phyloP scores from a whole-genome alignment of 164 flowering plant genomes.

The Kingdonia uniflora region DNA sequence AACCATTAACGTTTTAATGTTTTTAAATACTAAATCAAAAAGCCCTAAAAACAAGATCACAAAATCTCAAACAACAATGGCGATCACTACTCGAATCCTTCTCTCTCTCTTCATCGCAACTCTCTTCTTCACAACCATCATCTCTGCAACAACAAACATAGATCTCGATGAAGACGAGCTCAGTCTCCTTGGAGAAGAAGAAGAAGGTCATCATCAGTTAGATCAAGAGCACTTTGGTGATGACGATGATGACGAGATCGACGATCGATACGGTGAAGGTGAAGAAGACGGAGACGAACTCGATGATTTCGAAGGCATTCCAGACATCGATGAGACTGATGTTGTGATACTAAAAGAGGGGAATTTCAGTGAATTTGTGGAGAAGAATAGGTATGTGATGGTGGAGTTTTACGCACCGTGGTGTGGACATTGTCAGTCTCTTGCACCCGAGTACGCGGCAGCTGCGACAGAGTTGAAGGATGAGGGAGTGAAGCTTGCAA shows the following conservation, averaged over 20 bases:
- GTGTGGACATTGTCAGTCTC: constrained; percentile 86
- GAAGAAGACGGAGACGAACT: constrained; percentile 26
- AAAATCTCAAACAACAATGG: constrained; percentile 19
- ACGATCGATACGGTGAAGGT: constrained; percentile 10
- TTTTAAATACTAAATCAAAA: too few species aligned
- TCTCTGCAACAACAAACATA: constrained; percentile 19
- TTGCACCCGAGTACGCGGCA: constrained; percentile 87
- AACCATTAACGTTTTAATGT: too few species aligned
- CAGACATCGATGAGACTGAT: constrained; percentile 67
- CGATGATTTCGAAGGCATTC: constrained; percentile 34
- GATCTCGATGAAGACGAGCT: constrained; percentile 61
- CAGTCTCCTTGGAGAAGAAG: constrained; percentile 55
- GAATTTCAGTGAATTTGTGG: constrained; percentile 58
- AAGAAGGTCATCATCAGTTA: too few species aligned
- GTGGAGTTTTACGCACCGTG: constrained; percentile 96
- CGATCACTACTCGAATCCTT: constrained; percentile 32
- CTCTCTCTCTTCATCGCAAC: constrained; percentile 31
- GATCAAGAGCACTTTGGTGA: too few species aligned
- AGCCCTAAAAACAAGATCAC: constrained; percentile 1
- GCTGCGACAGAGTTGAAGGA: constrained; percentile 84
- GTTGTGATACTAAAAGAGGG: constrained; percentile 68
- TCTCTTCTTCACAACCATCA: constrained; percentile 28
- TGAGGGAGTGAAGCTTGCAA: constrained; percentile 49
- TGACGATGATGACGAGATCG: constrained; percentile 10
- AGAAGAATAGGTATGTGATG: constrained; percentile 65